A percentile compares a stretch with the other conserved stretches of the same genome.
Conservation (phyloP, 2,329 filamentous ascomycete genomes). For the Simplicillium sp. region DNA sequence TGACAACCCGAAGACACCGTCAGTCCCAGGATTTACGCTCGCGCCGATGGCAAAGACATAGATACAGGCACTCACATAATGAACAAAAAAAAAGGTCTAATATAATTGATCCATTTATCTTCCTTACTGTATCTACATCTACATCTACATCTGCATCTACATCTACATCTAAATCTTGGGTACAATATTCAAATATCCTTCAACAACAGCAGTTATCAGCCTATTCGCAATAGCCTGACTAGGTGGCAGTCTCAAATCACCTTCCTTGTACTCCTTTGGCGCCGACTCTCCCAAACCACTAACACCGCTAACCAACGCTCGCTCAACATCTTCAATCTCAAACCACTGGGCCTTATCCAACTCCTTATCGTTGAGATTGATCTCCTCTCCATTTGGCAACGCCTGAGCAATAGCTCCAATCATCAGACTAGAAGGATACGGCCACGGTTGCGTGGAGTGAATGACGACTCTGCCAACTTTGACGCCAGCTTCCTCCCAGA, state of each 20-base stretch:
- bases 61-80: background rate
- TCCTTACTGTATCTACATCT: background rate
- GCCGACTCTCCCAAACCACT: conserved; percentile 57
- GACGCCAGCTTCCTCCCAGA: conserved; percentile 80
- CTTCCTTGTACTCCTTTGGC: conserved; percentile 62
- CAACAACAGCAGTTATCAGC: conserved; percentile 68
- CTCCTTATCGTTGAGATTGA: conserved; percentile 84
- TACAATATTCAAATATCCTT: conserved; percentile 55
- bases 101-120: background rate
- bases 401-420: conserved; percentile 84
- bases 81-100: background rate
- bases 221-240: conserved; percentile 88
- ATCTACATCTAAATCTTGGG: conserved; percentile 37
- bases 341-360: conserved; percentile 89
- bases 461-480: conserved; percentile 67
- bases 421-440: conserved; percentile 78
- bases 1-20: conserved; percentile 24
- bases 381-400: conserved; percentile 63
- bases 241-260: conserved; percentile 71
- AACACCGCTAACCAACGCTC: conserved; percentile 58
- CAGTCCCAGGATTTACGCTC: conserved; percentile 33
- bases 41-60: conserved; percentile 13
- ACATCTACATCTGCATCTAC: conserved; percentile 2
- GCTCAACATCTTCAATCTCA: conserved; percentile 65
- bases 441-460: conserved; percentile 81